Evolutionary conservation across 768 basidiomycete species (phyloP), one percentile per base, ranked within the genome.

Genomic region (Pulveroboletus ravenelii): DNA sequence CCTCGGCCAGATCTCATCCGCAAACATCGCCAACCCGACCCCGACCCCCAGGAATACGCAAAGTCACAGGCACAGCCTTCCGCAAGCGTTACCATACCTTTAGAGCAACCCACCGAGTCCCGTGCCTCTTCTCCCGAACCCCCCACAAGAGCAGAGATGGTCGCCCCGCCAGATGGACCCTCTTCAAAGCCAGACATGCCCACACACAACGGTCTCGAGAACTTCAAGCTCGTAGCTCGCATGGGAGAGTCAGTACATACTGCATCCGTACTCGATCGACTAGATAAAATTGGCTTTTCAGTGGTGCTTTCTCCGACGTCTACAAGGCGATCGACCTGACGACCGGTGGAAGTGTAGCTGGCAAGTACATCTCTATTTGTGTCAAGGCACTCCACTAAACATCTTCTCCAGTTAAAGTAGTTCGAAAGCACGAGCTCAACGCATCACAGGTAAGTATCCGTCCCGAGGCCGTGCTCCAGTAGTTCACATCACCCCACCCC

Each of bases 271-370:
- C 32, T 39, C 40, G 50, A 48, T 44, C 49, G 41, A 40, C 47
- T 41, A 32, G 34, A 48, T 52, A 43, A 67, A 61, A 38, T 36
- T 37, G 47, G 52, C 35, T 50, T 68, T 52, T 30, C 61, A 90
- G 85, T 61, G 95, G 95, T 52, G 95, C 95, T 38, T 99, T 99
- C 68, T 97, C 94, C n/a, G 92, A 96, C 64, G 95, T 99, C 9
- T 99, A 95, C 78, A 90, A 89, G 66, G 95, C 93, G 13, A 60
- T 87, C 48, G 89, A 97, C 65, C 75, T 81, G 42, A 72, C 76
- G 34, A 85, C 84, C 10, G 84, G 84, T 37, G 78, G 84, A 62
- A 87, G 84, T 67, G 86, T 93, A 39, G 94, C 94, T 57, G 86
- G 93, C 86, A 66, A 58, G 78, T 31, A 40, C 35, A 43, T 34